A percentile compares a stretch with the other conserved stretches of the same genome.
Evolutionary conservation across 345 rosid genomes (phyloP).

Genomic region (Turritis glabra): DNA sequence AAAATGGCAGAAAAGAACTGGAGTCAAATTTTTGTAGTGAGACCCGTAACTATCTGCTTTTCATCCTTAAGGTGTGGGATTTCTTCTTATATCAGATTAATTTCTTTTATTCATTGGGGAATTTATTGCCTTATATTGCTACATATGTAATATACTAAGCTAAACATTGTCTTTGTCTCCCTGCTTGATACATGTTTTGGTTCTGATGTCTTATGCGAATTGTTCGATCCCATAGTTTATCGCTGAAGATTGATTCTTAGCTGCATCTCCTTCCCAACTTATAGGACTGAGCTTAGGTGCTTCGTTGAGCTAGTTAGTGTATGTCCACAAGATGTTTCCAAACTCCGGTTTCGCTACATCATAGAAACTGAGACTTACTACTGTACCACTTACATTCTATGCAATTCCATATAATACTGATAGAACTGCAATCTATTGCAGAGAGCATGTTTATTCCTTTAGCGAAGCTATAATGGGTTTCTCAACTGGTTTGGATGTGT

Average conservation of each 20-base stretch:
- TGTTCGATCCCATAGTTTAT: constrained; percentile 6
- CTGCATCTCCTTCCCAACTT: constrained; percentile 14
- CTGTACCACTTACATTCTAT: constrained; percentile 15
- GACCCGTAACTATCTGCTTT: constrained; percentile 60
- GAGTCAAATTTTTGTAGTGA: constrained; percentile 50
- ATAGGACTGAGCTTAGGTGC: constrained; percentile 21
- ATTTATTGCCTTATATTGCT: constrained; percentile 16
- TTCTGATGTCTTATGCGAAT: constrained; percentile 16
- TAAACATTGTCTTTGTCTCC: constrained; percentile 5
- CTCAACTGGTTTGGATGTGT: constrained; percentile 55
- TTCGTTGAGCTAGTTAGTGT: constrained; percentile 22
- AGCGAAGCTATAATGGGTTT: constrained; percentile 47
- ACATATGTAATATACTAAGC: constrained; percentile 14
- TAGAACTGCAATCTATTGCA: constrained; percentile 47
- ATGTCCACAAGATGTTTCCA: constrained; percentile 13
- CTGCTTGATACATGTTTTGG: constrained; percentile 27
- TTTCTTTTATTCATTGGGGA: constrained; percentile 4
- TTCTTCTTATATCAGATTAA: constrained; percentile 26
- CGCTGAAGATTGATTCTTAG: constrained; percentile 22
- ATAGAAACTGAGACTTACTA: not conserved
- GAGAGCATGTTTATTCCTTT: constrained; percentile 69
- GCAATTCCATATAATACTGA: constrained; percentile 26
- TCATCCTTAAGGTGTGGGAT: constrained; percentile 64
- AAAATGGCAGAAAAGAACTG: constrained; percentile 46
- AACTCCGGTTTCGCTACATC: not conserved